Conservation (phyloP, 1,284 basidiomycete genomes). For the Austroboletus olivaceoglutinosus region DNA sequence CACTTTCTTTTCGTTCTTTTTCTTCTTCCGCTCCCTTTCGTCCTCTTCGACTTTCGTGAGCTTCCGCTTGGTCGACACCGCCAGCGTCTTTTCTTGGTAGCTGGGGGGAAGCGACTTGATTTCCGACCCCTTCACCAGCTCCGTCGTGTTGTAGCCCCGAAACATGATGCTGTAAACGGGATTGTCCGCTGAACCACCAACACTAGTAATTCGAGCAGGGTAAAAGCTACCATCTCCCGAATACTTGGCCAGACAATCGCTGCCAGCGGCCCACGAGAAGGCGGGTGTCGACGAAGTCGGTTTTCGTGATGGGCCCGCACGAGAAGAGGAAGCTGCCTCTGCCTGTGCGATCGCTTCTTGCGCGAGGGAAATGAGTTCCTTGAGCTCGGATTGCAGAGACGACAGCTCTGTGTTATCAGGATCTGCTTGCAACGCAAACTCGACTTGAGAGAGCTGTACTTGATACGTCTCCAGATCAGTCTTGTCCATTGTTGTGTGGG, state of each 20-base stretch:
- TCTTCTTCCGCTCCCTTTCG: constrained; percentile 89
- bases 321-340: constrained; percentile 58
- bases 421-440: constrained; percentile 80
- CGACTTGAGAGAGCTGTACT: constrained; percentile 88
- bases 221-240: constrained; percentile 88
- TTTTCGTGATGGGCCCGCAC: constrained; percentile 57
- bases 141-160: constrained; percentile 94
- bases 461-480: constrained; percentile 86
- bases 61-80: constrained; percentile 68
- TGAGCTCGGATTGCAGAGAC: constrained; percentile 79
- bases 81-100: constrained; percentile 40
- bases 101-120: constrained; percentile 69
- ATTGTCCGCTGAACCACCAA: constrained; percentile 83
- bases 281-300: constrained; percentile 44
- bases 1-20: constrained; percentile 95
- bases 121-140: constrained; percentile 75
- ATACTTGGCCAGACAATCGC: constrained; percentile 92
- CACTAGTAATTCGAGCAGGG: constrained; percentile 85
- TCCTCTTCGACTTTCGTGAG: constrained; percentile 80
- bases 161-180: constrained; percentile 92
- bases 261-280: constrained; percentile 76
- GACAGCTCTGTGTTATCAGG: constrained; percentile 77
- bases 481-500: constrained; percentile 53
- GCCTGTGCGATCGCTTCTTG: constrained; percentile 70
- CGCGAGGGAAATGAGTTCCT: constrained; percentile 88